Evolutionary conservation across 352 stramenopile species (phyloP).

Genomic region (Pythium rhizo-oryzae): DNA sequence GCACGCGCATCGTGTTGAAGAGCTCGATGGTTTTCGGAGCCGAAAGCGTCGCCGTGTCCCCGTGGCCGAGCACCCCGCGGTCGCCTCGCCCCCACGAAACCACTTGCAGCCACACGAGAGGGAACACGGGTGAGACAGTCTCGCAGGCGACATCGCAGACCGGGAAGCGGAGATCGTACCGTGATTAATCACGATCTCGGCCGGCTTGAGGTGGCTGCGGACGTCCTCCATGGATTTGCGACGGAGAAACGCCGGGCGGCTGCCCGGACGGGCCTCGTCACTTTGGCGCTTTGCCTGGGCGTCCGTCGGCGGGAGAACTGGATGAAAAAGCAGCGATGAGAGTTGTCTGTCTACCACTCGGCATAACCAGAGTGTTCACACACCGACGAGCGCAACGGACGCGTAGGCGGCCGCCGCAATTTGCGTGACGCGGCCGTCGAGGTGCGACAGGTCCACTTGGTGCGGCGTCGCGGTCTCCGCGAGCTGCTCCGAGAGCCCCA

Average conservation of each 20-base stretch:
- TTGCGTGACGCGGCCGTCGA: slow-evolving; percentile 40
- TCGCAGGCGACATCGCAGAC: no score
- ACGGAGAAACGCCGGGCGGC: slow-evolving; percentile 18
- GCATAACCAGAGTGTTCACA: neutral
- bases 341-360: neutral
- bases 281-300: slow-evolving; percentile 13
- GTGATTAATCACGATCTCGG: slow-evolving; percentile 28
- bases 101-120: slow-evolving; percentile 36
- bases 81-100: slow-evolving; percentile 74
- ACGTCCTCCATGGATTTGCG: slow-evolving; percentile 30
- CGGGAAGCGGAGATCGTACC: neutral
- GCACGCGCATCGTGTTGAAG: slow-evolving; percentile 60
- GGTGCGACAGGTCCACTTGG: slow-evolving; percentile 32
- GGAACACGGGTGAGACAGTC: neutral
- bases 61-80: slow-evolving; percentile 60
- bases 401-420: slow-evolving; percentile 68
- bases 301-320: slow-evolving; percentile 28
- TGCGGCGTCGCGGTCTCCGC: slow-evolving; percentile 30
- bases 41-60: slow-evolving; percentile 41
- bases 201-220: slow-evolving; percentile 19
- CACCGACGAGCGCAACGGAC: slow-evolving; percentile 72
- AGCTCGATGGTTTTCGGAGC: slow-evolving; percentile 51
- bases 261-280: slow-evolving; percentile 16
- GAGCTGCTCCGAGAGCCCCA: slow-evolving; percentile 30
- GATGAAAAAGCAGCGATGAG: neutral